A percentile compares a stretch with the other conserved stretches of the same genome.
phyloP scores from a whole-genome alignment of 805 yeast genomes.

The Lipomyces japonicus region DNA sequence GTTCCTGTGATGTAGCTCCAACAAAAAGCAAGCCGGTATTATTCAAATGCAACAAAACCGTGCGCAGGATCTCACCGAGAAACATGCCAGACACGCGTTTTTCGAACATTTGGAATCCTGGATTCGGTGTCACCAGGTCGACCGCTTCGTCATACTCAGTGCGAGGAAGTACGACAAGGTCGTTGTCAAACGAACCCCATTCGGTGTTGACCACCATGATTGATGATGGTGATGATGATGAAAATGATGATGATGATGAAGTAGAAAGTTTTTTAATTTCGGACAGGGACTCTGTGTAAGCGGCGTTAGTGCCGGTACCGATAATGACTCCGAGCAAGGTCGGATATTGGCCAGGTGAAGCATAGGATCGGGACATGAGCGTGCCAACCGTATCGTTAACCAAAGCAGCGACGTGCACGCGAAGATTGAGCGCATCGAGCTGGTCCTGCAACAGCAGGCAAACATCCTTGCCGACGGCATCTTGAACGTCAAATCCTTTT shows the following conservation, averaged over 20 bases:
- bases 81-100: slow-evolving; percentile 32
- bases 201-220: slow-evolving; percentile 53
- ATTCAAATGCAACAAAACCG: slow-evolving; percentile 61
- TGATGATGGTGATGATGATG: not conserved
- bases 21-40: slow-evolving; percentile 53
- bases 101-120: slow-evolving; percentile 76
- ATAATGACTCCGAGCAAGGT: slow-evolving; percentile 87
- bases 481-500: slow-evolving; percentile 84
- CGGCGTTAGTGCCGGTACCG: slow-evolving; percentile 98
- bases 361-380: slow-evolving; percentile 78
- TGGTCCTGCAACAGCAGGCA: slow-evolving; percentile 68
- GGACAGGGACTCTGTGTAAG: slow-evolving; percentile 74
- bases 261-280: slow-evolving; percentile 71
- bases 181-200: slow-evolving; percentile 97
- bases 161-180: slow-evolving; percentile 65
- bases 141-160: slow-evolving; percentile 72
- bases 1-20: slow-evolving; percentile 11
- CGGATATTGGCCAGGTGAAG: slow-evolving; percentile 53
- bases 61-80: slow-evolving; percentile 78
- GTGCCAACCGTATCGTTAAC: slow-evolving; percentile 98
- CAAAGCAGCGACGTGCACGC: slow-evolving; percentile 69
- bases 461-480: slow-evolving; percentile 80
- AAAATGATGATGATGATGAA: slow-evolving; percentile 33
- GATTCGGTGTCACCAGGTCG: slow-evolving; percentile 72
- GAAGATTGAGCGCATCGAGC: slow-evolving; percentile 54